Percentiles rank a stretch among this genome's conserved stretches.
phyloP scores from a whole-genome alignment of 352 stramenopile species.

The Elongisporangium prolatum region DNA sequence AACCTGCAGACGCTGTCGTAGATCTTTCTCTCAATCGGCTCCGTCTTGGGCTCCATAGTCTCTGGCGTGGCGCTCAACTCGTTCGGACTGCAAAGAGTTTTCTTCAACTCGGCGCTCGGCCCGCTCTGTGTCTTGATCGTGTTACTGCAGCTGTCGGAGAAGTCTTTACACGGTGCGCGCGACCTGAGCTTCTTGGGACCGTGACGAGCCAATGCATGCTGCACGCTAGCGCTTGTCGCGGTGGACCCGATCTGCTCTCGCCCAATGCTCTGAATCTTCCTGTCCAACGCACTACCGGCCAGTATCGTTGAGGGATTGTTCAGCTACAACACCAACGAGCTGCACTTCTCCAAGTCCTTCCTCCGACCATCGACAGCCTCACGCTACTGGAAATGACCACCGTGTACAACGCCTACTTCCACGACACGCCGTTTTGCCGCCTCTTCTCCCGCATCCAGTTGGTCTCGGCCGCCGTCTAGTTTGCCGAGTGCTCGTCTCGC shows the following conservation, averaged over 20 bases:
- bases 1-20: conserved; percentile 80
- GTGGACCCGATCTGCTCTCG: conserved; percentile 75
- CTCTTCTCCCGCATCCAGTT: conserved; percentile 78
- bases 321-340: conserved; percentile 75
- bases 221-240: conserved; percentile 45
- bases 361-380: conserved; percentile 69
- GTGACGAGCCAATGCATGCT: conserved; percentile 46
- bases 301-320: conserved; percentile 80
- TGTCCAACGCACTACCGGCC: conserved; percentile 69
- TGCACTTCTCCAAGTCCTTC: conserved; percentile 74
- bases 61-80: conserved; percentile 53
- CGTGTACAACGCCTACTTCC: conserved; percentile 78
- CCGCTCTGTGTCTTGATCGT: conserved; percentile 60
- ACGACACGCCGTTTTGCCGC: conserved; percentile 65
- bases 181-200: conserved; percentile 40
- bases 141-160: conserved; percentile 54
- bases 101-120: conserved; percentile 68
- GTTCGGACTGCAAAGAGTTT: conserved; percentile 59
- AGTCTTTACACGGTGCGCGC: conserved; percentile 19
- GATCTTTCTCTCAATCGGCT: conserved; percentile 67
- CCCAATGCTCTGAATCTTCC: conserved; percentile 76
- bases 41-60: conserved; percentile 64
- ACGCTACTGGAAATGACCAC: conserved; percentile 66
- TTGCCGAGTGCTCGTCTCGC: conserved; percentile 67
- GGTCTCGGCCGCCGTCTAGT: conserved; percentile 53